Percentiles rank a stretch among this genome's conserved stretches.
These are phyloP conservation scores for Ambrosia hybrid DNA, from an alignment of 140 eudicot genomes.

Conservation along the genomic window DNA sequence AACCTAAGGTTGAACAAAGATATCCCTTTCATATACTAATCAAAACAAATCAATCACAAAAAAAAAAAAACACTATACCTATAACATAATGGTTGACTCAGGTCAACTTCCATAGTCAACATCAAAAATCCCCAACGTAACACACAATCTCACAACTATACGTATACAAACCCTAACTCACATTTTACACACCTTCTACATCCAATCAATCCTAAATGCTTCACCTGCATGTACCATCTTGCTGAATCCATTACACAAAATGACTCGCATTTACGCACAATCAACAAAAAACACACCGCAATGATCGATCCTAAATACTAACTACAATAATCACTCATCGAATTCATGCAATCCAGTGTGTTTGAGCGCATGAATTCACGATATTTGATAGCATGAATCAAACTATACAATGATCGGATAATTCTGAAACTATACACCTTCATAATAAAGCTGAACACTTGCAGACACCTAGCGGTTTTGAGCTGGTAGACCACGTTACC, in stretches of 20 bases:
- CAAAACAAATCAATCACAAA: constrained; percentile 1
- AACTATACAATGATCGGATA: no score
- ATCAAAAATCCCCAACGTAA: constrained; percentile 18
- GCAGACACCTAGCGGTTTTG: no score
- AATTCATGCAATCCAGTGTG: constrained; percentile 15
- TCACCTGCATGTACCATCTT: constrained; percentile 1
- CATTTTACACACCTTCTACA: neutral
- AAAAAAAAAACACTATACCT: neutral
- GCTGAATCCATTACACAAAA: neutral
- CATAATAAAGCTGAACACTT: no score
- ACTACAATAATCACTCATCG: constrained; percentile 25
- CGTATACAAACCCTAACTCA: neutral
- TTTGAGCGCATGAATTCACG: constrained; percentile 21
- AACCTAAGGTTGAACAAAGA: neutral
- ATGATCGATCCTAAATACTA: neutral
- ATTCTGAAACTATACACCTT: no score
- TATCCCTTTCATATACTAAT: constrained; percentile 3
- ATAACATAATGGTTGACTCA: constrained; percentile 29
- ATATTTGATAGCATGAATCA: neutral
- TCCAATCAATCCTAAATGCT: constrained; percentile 3
- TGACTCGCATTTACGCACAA: constrained; percentile 22
- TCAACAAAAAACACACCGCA: neutral
- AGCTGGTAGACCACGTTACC: no score
- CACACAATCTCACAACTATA: constrained; percentile 8
- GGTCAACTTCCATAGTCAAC: constrained; percentile 29